Conservation (phyloP, 2,329 filamentous ascomycete genomes). For the Fonsecaea monophora region DNA sequence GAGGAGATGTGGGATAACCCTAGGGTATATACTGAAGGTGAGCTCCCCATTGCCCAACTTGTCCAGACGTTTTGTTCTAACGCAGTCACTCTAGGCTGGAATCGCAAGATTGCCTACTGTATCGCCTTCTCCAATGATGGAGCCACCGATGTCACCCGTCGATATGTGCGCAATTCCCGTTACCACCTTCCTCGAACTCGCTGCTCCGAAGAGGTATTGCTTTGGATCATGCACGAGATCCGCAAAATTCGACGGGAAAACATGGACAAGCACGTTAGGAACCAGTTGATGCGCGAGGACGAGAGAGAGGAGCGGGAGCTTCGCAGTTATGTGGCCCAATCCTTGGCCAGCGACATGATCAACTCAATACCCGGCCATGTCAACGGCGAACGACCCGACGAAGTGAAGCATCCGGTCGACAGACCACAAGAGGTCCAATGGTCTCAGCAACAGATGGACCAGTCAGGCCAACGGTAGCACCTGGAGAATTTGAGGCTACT, state of each 20-base stretch:
- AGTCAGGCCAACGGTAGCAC: constrained; percentile 17
- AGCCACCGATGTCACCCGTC: constrained; percentile 70
- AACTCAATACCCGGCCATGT: constrained; percentile 48
- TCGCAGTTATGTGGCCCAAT: constrained; percentile 53
- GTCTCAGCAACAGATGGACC: constrained; percentile 30
- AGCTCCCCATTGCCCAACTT: constrained; percentile 40
- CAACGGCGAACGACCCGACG: constrained; percentile 42
- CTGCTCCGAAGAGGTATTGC: constrained; percentile 85
- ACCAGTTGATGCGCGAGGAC: constrained; percentile 55
- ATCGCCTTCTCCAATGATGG: constrained; percentile 94
- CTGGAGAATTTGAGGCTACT: not conserved
- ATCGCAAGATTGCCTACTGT: constrained; percentile 95
- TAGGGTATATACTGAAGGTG: constrained; percentile 84
- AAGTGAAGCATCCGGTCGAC: constrained; percentile 51
- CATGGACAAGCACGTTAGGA: constrained; percentile 81
- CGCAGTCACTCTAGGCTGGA: constrained; percentile 68
- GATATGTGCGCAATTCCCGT: constrained; percentile 64
- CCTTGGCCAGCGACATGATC: constrained; percentile 54
- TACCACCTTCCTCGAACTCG: constrained; percentile 72
- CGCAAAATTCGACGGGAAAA: constrained; percentile 81
- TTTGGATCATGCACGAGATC: constrained; percentile 92
- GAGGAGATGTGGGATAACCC: constrained; percentile 97
- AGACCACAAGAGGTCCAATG: constrained; percentile 39
- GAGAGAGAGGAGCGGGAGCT: constrained; percentile 58
- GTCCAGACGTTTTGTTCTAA: constrained; percentile 5